Evolutionary conservation across 2,329 filamentous ascomycete species (phyloP).

Genomic region (Neonectria magnoliae): DNA sequence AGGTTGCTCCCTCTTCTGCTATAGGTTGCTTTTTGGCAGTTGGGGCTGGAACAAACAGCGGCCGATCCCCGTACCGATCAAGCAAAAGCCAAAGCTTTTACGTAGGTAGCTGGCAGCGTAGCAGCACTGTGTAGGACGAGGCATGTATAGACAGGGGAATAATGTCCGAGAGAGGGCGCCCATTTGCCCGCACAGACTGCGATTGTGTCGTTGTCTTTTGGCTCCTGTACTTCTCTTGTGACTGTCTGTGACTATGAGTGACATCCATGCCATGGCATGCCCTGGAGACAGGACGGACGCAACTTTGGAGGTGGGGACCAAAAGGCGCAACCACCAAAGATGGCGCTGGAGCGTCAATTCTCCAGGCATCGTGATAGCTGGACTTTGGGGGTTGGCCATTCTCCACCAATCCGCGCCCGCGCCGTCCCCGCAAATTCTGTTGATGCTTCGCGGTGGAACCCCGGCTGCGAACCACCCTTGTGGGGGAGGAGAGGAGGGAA

Average conservation of each 20-base stretch:
- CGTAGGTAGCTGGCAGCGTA: neutral
- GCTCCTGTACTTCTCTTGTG: neutral
- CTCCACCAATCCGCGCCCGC: slow-evolving; percentile 35
- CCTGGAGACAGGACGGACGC: slow-evolving; percentile 2
- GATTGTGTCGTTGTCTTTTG: neutral
- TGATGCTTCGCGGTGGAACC: slow-evolving; percentile 20
- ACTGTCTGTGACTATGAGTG: neutral
- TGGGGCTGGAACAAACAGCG: slow-evolving; percentile 6
- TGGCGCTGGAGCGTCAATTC: slow-evolving; percentile 40
- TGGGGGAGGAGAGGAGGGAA: slow-evolving; percentile 3
- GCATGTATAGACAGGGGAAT: slow-evolving; percentile 4
- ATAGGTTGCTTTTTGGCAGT: neutral
- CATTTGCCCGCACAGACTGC: neutral
- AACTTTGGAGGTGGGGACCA: slow-evolving; percentile 27
- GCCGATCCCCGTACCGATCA: slow-evolving; percentile 20
- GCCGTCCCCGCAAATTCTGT: slow-evolving; percentile 31
- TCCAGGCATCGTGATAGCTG: slow-evolving; percentile 40
- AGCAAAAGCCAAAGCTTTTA: neutral
- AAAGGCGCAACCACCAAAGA: slow-evolving; percentile 3
- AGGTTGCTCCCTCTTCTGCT: neutral
- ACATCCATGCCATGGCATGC: neutral
- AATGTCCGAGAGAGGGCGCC: neutral
- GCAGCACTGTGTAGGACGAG: neutral
- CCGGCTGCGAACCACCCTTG: slow-evolving; percentile 18
- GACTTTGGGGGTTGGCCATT: slow-evolving; percentile 19